Conservation (phyloP, 257 asterid genomes). For the Echium plantagineum region DNA sequence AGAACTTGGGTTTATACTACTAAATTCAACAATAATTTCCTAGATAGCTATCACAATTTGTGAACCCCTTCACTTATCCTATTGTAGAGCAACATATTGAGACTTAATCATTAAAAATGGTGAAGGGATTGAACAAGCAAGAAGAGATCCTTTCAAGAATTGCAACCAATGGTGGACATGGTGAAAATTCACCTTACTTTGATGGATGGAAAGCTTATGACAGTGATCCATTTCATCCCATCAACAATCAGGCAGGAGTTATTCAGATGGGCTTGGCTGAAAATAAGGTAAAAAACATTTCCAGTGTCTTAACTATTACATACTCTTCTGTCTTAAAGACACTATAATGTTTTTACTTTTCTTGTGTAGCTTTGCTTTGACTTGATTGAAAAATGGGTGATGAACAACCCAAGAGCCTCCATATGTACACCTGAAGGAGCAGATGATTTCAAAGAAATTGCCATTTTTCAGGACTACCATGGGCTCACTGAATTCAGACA, state of each 20-base stretch:
- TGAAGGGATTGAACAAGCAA: neutral
- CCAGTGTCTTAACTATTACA: neutral
- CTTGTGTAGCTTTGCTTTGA: constrained; percentile 14
- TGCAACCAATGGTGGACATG: constrained; percentile 2
- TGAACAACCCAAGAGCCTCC: constrained; percentile 14
- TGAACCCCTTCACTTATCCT: neutral
- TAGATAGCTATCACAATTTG: no score
- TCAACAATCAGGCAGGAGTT: neutral
- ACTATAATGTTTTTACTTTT: no score
- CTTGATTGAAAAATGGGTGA: constrained; percentile 10
- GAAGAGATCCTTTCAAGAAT: neutral
- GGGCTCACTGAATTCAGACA: constrained; percentile 11
- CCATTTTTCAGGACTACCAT: constrained; percentile 16
- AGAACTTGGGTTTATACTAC: no score
- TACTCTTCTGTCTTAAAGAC: no score
- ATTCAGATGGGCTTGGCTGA: constrained; percentile 2
- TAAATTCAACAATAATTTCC: no score
- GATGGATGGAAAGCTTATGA: constrained; percentile 3
- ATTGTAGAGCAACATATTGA: no score
- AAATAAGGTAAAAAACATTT: neutral
- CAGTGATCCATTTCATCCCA: neutral
- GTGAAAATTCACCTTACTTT: constrained; percentile 3
- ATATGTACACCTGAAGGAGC: constrained; percentile 10
- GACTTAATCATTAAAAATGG: neutral
- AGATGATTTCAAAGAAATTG: constrained; percentile 6